These are phyloP conservation scores for Tolypocladium album DNA, from an alignment of 2,329 filamentous ascomycete genomes.

Conservation along the genomic window DNA sequence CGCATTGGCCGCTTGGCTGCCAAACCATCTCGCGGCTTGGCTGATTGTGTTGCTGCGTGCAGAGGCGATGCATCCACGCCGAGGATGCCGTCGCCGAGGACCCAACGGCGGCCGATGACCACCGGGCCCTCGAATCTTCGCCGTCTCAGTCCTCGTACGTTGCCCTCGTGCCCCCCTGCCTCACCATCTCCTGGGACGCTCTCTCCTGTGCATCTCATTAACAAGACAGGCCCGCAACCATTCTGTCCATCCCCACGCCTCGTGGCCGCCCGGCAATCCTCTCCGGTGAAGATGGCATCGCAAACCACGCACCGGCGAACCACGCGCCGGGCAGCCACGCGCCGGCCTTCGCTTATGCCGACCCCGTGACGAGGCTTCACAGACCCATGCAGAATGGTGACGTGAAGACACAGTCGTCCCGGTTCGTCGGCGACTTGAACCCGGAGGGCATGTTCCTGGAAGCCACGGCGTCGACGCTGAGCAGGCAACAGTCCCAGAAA, in stretches of 20 bases:
- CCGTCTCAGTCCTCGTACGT: slow-evolving; percentile 20
- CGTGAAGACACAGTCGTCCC: slow-evolving; percentile 18
- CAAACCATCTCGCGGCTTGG: neutral
- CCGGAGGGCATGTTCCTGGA: slow-evolving; percentile 50
- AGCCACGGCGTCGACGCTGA: slow-evolving; percentile 28
- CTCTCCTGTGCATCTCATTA: neutral
- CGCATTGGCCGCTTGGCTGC: neutral
- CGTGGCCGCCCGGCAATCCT: neutral
- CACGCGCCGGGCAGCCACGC: neutral
- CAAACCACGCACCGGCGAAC: neutral
- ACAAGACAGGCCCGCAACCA: neutral
- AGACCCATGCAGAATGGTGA: neutral
- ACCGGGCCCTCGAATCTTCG: slow-evolving; percentile 12
- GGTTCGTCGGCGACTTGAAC: slow-evolving; percentile 49
- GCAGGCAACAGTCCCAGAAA: slow-evolving; percentile 28
- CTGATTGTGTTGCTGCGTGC: neutral
- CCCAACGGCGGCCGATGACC: slow-evolving; percentile 15
- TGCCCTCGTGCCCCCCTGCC: neutral
- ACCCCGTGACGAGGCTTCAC: neutral
- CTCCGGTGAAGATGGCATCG: neutral
- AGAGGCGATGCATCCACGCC: slow-evolving; percentile 35
- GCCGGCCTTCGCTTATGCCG: neutral
- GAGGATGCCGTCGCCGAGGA: slow-evolving; percentile 20
- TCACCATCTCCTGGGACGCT: neutral
- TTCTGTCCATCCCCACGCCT: neutral